Evolutionary conservation across 1,284 basidiomycete genomes (phyloP).

Genomic region (Vanrija humicola): DNA sequence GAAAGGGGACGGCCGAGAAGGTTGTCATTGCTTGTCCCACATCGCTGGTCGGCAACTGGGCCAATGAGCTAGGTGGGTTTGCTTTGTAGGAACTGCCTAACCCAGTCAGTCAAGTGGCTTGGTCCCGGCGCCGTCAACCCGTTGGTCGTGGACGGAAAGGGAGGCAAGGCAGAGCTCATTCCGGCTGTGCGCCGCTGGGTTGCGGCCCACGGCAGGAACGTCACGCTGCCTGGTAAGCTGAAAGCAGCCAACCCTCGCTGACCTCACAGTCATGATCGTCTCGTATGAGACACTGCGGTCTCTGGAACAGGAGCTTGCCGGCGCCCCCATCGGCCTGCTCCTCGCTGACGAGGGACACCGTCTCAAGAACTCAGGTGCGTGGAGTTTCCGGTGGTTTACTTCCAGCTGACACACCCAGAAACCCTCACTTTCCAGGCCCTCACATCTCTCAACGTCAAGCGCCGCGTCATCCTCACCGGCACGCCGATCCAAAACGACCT

Average conservation of each 20-base stretch:
- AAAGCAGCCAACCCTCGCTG: not conserved
- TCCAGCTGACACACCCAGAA: slow-evolving; percentile 52
- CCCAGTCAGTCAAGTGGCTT: slow-evolving; percentile 76
- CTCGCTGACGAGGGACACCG: slow-evolving; percentile 97
- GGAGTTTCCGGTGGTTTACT: not conserved
- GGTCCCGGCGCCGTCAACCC: slow-evolving; percentile 76
- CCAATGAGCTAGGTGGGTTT: slow-evolving; percentile 80
- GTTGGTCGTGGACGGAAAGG: slow-evolving; percentile 85
- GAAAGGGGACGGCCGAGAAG: slow-evolving; percentile 89
- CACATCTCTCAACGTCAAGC: slow-evolving; percentile 77
- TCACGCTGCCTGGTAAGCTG: slow-evolving; percentile 77
- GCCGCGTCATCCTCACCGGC: slow-evolving; percentile 94
- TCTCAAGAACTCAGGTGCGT: slow-evolving; percentile 87
- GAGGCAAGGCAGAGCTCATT: slow-evolving; percentile 73
- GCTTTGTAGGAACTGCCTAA: not conserved
- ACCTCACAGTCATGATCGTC: slow-evolving; percentile 83
- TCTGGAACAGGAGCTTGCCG: slow-evolving; percentile 67
- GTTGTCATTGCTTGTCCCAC: slow-evolving; percentile 97
- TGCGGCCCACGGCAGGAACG: slow-evolving; percentile 74
- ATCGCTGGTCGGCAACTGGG: slow-evolving; percentile 97
- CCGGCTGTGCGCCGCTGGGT: slow-evolving; percentile 81
- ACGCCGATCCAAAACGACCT: slow-evolving; percentile 97
- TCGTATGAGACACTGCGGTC: slow-evolving; percentile 96
- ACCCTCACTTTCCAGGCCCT: slow-evolving; percentile 85
- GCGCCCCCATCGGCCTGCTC: slow-evolving; percentile 80